Conservation (phyloP, 768 basidiomycete genomes). For the Suillus ampliporus region DNA sequence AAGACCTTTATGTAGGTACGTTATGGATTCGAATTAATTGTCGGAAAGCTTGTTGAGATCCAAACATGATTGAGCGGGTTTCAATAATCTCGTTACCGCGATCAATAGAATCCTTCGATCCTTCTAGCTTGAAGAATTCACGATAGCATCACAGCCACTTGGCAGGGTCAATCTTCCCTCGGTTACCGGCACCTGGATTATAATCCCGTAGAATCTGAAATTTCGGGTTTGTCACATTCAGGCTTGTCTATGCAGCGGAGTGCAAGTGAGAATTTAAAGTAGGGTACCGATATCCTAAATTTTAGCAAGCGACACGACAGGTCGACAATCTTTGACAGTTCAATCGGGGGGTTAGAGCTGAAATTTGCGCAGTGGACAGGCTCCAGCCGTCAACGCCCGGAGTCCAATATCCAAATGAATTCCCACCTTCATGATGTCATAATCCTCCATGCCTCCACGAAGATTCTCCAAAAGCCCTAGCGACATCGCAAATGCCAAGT, state of each 20-base stretch:
- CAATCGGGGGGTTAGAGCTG: background rate
- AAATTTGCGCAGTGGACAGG: background rate
- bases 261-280: background rate
- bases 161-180: background rate
- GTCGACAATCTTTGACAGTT: background rate
- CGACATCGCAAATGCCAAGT: background rate
- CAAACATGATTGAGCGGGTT: background rate
- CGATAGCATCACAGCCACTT: slow-evolving; percentile 4
- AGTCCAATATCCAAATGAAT: background rate
- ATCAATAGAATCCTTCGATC: background rate
- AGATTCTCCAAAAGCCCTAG: background rate
- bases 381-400: background rate
- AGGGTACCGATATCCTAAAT: background rate
- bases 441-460: background rate
- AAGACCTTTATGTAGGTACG: slow-evolving; percentile 33
- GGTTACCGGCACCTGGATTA: background rate
- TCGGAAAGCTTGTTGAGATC: slow-evolving; percentile 19
- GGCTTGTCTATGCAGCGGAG: background rate
- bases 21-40: slow-evolving; percentile 39
- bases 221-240: background rate
- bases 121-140: slow-evolving; percentile 5
- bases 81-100: background rate
- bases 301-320: too few species aligned
- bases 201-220: background rate
- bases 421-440: background rate